phyloP scores from a whole-genome alignment of 257 asterid species.

The Capsicum chinense region DNA sequence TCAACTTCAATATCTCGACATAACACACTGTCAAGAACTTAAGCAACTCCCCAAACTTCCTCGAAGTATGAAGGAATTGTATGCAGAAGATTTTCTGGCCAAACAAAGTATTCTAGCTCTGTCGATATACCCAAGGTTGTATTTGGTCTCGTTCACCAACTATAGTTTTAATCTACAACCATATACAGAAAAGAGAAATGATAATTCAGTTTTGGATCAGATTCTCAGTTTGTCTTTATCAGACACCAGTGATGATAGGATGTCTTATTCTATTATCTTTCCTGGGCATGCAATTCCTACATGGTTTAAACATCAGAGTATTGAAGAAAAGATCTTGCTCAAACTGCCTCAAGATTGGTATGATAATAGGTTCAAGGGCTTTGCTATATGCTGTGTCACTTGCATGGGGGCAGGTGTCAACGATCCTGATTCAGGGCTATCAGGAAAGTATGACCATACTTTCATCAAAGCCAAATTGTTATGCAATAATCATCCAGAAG shows the following conservation, averaged over 20 bases:
- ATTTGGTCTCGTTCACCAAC: conserved; percentile 25
- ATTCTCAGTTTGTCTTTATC: background rate
- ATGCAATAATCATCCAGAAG: background rate
- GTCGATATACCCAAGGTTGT: background rate
- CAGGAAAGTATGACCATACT: background rate
- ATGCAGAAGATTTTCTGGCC: conserved; percentile 20
- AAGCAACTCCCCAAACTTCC: conserved; percentile 24
- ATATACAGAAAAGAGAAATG: background rate
- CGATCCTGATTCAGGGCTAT: background rate
- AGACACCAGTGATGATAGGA: rapidly evolving
- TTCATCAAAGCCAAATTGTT: conserved; percentile 19
- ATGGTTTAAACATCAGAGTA: background rate
- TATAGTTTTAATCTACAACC: background rate
- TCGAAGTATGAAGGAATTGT: background rate
- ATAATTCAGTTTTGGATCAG: background rate
- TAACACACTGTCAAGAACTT: conserved; percentile 14
- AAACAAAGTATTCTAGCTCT: background rate
- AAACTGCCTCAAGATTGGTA: background rate
- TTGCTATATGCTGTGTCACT: conserved; percentile 27
- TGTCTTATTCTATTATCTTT: background rate
- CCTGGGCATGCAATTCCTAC: background rate
- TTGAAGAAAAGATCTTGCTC: background rate
- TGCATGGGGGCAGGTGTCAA: background rate
- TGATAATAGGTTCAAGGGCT: background rate
- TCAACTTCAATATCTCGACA: conserved; percentile 12